These are phyloP conservation scores for Papiliotrema fonsecae DNA, from an alignment of 1,284 basidiomycete genomes.

Conservation along the genomic window DNA sequence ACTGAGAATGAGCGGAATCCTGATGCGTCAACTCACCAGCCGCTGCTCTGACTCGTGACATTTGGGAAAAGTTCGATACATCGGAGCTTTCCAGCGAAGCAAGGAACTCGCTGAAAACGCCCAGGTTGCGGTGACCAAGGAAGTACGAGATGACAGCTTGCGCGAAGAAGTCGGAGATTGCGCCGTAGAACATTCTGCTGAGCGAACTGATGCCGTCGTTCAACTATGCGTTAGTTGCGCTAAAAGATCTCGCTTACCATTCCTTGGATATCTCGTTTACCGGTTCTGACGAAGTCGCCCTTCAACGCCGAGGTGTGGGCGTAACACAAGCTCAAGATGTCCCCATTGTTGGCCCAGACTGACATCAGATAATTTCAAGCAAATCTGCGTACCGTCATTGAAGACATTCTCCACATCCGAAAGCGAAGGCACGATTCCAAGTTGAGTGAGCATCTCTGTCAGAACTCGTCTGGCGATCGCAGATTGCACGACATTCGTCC, in stretches of 20 bases:
- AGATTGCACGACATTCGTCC: constrained; percentile 88
- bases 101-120: constrained; percentile 87
- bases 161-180: constrained; percentile 86
- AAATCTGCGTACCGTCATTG: constrained; percentile 63
- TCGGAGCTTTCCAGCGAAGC: constrained; percentile 80
- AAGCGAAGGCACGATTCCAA: constrained; percentile 51
- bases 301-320: constrained; percentile 60
- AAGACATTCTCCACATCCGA: constrained; percentile 69
- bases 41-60: constrained; percentile 80
- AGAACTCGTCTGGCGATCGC: constrained; percentile 82
- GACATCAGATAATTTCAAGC: constrained; percentile 13
- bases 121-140: constrained; percentile 71
- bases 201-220: constrained; percentile 88
- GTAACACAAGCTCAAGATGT: constrained; percentile 53
- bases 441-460: constrained; percentile 70
- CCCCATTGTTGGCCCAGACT: constrained; percentile 72
- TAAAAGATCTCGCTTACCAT: constrained; percentile 55
- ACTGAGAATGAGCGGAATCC: constrained; percentile 45
- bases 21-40: constrained; percentile 55
- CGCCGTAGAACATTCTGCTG: constrained; percentile 59
- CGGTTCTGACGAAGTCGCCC: constrained; percentile 95
- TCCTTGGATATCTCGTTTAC: constrained; percentile 84
- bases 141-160: constrained; percentile 92
- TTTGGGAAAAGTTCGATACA: constrained; percentile 76
- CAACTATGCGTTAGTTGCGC: constrained; percentile 20